Base-by-base conservation (phyloP, 768 basidiomycete genomes). In the Phylloporus sp. region DNA sequence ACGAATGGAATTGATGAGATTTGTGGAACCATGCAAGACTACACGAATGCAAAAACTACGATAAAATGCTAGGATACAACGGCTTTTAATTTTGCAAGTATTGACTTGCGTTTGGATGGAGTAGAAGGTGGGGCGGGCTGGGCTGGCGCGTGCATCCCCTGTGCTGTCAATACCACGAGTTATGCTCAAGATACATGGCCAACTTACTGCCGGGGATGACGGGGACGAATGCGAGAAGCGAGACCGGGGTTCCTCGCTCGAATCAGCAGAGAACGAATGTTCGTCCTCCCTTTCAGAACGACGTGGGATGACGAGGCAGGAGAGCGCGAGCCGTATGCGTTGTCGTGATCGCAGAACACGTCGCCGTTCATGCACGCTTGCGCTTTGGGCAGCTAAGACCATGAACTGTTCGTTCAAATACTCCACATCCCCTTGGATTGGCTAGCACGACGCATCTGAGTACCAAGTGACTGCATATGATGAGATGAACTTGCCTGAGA, bases 141-240 rank as follows among this genome's bases (percentile, higher is more conserved):
- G 22, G 27, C 27, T 2, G 45, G 55, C 22, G 49, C 6, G 29
- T 23, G 26, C 34, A 47, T 45, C 8, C 16, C 22, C 63, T 62
- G 39, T 22, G 7, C 10, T 7, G 32, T 31, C 24, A 11, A 24
- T 26, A 24, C 23, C 15, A 11, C 51, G 34, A 43, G 36, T 18
- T n/a, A 5, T 4, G 23, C 29, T 18, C n/a, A n/a, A n/a, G 34
- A 13, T 13, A 26, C 13, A 6, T 1, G 23, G 9, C 20, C 22
- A 4, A 53, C 62, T 62, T 52, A 63, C 62, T 28, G 45, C 34
- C 11, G 62, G 54, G 4, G 56, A 56, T 9, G 56, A 6, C 1
- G 62, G 29, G 24, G 22, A 34, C 3, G 62, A 63, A 36, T 52
- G 44, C 34, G 62, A 63, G 28, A 63, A 63, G 7, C 62, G 59